Percentiles rank a stretch among this genome's conserved stretches.
Conservation (phyloP, 495 filamentous ascomycete species). For the Trichoderma asperelloides region DNA sequence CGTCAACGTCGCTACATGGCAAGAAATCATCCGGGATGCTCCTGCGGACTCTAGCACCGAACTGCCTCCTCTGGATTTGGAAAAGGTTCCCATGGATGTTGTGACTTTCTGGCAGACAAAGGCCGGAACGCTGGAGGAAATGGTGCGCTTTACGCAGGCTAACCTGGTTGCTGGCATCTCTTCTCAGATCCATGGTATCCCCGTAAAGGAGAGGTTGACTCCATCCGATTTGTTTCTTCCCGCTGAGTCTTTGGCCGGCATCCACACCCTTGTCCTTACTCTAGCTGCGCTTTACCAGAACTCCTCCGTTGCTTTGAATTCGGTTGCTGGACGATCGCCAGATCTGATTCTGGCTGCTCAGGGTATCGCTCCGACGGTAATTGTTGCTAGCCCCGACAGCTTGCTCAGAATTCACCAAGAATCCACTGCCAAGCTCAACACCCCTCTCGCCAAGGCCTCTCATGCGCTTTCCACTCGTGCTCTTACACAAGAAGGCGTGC, state of each 20-base stretch:
- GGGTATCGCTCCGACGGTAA: constrained; percentile 69
- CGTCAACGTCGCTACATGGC: constrained; percentile 76
- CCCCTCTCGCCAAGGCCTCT: constrained; percentile 42
- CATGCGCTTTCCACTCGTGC: constrained; percentile 62
- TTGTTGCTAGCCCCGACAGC: constrained; percentile 69
- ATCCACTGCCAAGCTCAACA: constrained; percentile 37
- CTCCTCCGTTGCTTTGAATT: constrained; percentile 79
- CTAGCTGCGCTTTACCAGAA: constrained; percentile 77
- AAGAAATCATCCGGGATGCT: constrained; percentile 67
- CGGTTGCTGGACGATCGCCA: constrained; percentile 61
- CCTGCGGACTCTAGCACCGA: constrained; percentile 33
- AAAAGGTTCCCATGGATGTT: constrained; percentile 43
- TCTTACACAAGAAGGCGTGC: constrained; percentile 59
- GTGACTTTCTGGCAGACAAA: constrained; percentile 54
- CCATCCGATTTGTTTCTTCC: constrained; percentile 79
- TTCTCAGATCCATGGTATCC: constrained; percentile 66
- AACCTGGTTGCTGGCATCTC: constrained; percentile 76
- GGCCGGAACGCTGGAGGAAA: constrained; percentile 45
- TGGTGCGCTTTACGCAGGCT: constrained; percentile 66
- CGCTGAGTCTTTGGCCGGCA: constrained; percentile 68
- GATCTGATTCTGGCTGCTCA: constrained; percentile 64
- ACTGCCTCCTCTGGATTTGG: constrained; percentile 34
- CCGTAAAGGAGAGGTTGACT: constrained; percentile 59
- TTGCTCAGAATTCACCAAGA: constrained; percentile 55
- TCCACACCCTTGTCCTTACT: constrained; percentile 71